Base-by-base conservation (phyloP, 2,329 filamentous ascomycete genomes). In the Fusarium longipes region DNA sequence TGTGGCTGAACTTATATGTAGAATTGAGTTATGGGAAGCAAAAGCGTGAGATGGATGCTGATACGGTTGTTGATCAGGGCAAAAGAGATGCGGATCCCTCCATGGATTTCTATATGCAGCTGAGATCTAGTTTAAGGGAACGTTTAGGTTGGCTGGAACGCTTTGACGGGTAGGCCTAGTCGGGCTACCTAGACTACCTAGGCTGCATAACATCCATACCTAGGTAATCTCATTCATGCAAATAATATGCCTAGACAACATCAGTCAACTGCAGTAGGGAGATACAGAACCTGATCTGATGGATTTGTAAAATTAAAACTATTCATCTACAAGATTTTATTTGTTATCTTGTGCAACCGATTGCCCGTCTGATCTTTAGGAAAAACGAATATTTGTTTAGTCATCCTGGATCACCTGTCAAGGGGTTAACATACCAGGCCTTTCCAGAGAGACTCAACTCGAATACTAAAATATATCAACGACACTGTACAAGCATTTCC, bases 131-230 rank as follows among this genome's bases (percentile, higher is more conserved):
- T 25, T 44, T 10, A 44, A 54, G 30, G 50, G 39, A 33, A 25
- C 20, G 24, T 38, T 33, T 24, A 50, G 45, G 32, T 33, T 49
- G 45, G 25, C 33, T 24, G 24, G 18, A 55, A 40, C 57, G 58
- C 58, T 62, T 62, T 40, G 58, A 42, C 57, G 14, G 35, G 35
- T 61, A 42, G n/a, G n/a, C n/a, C n/a, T n/a, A n/a, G n/a, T n/a
- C 20, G 18, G 50, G n/a, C n/a, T 27, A 27, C 25, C 25, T 45
- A 47, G 39, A 24, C 22, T 35, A 20, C 18, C 12, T 27, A 38
- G 22, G 32, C 45, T 49, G 49, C 29, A 52, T 45, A 52, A 33
- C 38, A 52, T n/a, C n/a, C n/a, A n/a, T n/a, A n/a, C n/a, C n/a
- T n/a, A n/a, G n/a, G n/a, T 27, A 52, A 45, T n/a, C 22, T 45